Evolutionary conservation across 257 asterid genomes (phyloP), one percentile per base, ranked within the genome.

Genomic region (Knoxia roxburghii): DNA sequence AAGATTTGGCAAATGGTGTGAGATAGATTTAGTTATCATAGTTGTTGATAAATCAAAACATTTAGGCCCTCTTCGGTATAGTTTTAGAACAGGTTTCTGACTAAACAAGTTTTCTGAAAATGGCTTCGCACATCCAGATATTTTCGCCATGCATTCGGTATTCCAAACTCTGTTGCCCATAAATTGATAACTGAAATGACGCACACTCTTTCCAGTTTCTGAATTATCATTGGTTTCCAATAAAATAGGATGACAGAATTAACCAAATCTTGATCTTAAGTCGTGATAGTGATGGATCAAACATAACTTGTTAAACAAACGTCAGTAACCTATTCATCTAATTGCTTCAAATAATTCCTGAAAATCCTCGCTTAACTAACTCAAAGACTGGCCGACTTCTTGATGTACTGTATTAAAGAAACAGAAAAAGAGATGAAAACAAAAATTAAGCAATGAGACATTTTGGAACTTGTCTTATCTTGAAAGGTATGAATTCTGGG

Each of bases 1-100:
- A 65, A 24, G 62, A 52, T 21, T 12, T 2, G 58, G 60, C 35
- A 32, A 35, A 50, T 65, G 54, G 59, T 32, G 3, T 23, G n/a
- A 49, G 23, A 65, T 23, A 32, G 46, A 33, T 37, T 66, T 35
- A 41, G 26, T 52, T 67, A 35, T 67, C 59, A 52, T 37, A 67
- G 70, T 52, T 66, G 62, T 35, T 66, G 23, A 53, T 41, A 1
- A 52, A 62, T 67, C 71, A 67, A 67, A 52, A 21, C 2, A n/a
- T 52, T 24, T 29, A 49, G n/a, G n/a, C n/a, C 29, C 33, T 12
- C 70, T n/a, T 27, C 3, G 17, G 17, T 18, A 35, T 33, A 35
- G 21, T 4, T 49, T 49, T 66, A 61, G 50, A 66, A 15, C 32
- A 50, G 45, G 43, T 35, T 67, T 67, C 27, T 33, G 18, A 14